A percentile compares a stretch with the other conserved stretches of the same genome.
Evolutionary conservation across 2,329 filamentous ascomycete genomes (phyloP).

Genomic region (Ophiocordyceps robertsii): DNA sequence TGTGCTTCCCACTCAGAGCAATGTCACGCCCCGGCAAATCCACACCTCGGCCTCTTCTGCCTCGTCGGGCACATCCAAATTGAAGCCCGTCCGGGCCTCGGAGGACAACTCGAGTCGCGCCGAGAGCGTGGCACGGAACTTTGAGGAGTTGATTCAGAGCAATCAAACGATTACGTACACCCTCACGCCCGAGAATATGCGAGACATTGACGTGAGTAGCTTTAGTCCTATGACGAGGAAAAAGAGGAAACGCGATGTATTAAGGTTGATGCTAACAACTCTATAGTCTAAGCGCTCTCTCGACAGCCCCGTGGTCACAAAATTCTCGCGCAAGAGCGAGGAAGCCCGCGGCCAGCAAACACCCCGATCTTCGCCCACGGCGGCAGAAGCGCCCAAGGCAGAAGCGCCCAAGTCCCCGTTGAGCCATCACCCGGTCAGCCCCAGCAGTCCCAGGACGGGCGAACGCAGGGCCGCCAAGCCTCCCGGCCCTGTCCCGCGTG

Average conservation of each 20-base stretch:
- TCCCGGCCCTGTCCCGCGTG: slow-evolving; percentile 8
- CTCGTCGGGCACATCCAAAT: slow-evolving; percentile 34
- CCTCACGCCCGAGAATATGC: slow-evolving; percentile 66
- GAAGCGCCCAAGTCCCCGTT: slow-evolving; percentile 19
- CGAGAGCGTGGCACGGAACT: slow-evolving; percentile 51
- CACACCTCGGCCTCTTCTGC: slow-evolving; percentile 38
- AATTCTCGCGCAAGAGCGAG: slow-evolving; percentile 32
- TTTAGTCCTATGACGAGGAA: slow-evolving; percentile 3
- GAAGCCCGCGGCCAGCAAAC: slow-evolving; percentile 27
- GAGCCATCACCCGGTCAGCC: slow-evolving; percentile 2
- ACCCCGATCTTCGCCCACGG: slow-evolving; percentile 35
- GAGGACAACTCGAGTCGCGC: slow-evolving; percentile 40
- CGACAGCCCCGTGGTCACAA: slow-evolving; percentile 26
- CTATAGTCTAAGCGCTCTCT: slow-evolving; percentile 25
- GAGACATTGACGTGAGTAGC: slow-evolving; percentile 54
- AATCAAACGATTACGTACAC: slow-evolving; percentile 76
- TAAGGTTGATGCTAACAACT: background rate
- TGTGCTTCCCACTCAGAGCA: slow-evolving; percentile 8
- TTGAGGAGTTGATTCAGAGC: slow-evolving; percentile 71
- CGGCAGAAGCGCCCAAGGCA: slow-evolving; percentile 18
- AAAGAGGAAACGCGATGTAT: background rate
- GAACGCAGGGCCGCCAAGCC: slow-evolving; percentile 6
- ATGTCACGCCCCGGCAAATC: slow-evolving; percentile 19
- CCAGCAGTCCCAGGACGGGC: slow-evolving; percentile 1
- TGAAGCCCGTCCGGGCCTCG: slow-evolving; percentile 41